Evolutionary conservation across 768 basidiomycete species (phyloP).

Genomic region (Mycena rebaudengoi): DNA sequence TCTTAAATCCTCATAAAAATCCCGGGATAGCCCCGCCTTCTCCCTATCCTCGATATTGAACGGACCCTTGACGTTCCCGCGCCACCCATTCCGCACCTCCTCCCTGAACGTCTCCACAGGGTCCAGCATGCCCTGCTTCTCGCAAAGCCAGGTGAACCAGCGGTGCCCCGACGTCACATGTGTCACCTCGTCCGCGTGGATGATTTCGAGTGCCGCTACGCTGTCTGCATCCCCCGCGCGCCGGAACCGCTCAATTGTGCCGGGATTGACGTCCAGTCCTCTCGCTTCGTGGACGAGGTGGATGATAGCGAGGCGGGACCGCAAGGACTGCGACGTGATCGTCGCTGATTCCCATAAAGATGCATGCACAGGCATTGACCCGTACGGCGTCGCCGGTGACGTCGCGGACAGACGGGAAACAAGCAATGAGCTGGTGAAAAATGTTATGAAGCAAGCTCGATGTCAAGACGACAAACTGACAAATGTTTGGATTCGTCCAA

Average conservation of each 20-base stretch:
- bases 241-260: slow-evolving; percentile 76
- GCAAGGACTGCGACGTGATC: slow-evolving; percentile 71
- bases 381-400: slow-evolving; percentile 74
- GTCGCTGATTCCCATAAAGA: slow-evolving; percentile 83
- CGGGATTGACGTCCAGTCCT: slow-evolving; percentile 85
- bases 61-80: slow-evolving; percentile 81
- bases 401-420: slow-evolving; percentile 66
- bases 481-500: slow-evolving; percentile 91
- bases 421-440: slow-evolving; percentile 57
- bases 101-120: slow-evolving; percentile 73
- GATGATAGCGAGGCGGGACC: slow-evolving; percentile 81
- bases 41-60: slow-evolving; percentile 80
- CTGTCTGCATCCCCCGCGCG: slow-evolving; percentile 73
- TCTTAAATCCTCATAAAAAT: slow-evolving; percentile 76
- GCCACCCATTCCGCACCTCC: slow-evolving; percentile 75
- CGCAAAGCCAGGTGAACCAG: slow-evolving; percentile 85
- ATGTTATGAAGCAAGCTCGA: background rate
- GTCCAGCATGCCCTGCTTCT: slow-evolving; percentile 55
- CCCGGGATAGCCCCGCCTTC: slow-evolving; percentile 74
- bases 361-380: slow-evolving; percentile 78
- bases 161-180: slow-evolving; percentile 86
- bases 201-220: slow-evolving; percentile 73
- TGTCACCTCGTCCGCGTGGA: slow-evolving; percentile 83
- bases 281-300: slow-evolving; percentile 88
- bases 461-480: slow-evolving; percentile 38